Base-by-base conservation (phyloP, 441 rosid genomes). In the Aquilaria agallochum region DNA sequence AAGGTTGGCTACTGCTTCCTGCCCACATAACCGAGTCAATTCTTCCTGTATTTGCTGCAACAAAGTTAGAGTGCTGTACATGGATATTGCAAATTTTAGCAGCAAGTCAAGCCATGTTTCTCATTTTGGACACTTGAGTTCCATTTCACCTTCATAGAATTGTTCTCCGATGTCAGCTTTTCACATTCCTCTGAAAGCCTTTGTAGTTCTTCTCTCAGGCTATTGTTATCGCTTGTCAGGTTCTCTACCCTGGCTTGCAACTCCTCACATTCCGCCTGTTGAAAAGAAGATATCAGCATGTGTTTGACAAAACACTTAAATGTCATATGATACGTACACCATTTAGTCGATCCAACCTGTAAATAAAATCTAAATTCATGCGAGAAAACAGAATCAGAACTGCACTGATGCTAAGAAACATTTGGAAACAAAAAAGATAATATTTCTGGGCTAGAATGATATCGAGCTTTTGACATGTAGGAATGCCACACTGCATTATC, bases 231-330 rank as follows among this genome's bases (percentile, higher is more conserved):
- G 15, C 56, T 86, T 51, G 65, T 72, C 75, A 95, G 74, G 47
- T 53, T 70, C 73, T 92, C 94, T 58, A 95, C 96, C 67, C 83
- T 86, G 62, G 45, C 80, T 67, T 88, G 98, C 65, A 90, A 88
- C 66, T 90, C 98, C 50, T 90, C 99, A 55, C 99, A 95, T 68
- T 92, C 99, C 8, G 85, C 98, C 99, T 95, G 65, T 33, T 58
- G 52, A 54, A 2, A 60, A 70, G 50, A 27, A 66, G 11, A 54
- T 36, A 36, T 36, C 5, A 36, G 42, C 27, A 8, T 36, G 42
- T 36, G 5, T 36, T 8, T 36, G 5, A 36, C 42, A 4, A 36
- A 36, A 36, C 42, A 36, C 6, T 36, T 36, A 5, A 36, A 4
- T 36, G 42, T 36, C 42, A 2, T 8, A 20, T 20, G 27, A 20